Evolutionary conservation across 345 rosid genomes (phyloP).

Genomic region (Erodium maritimum): DNA sequence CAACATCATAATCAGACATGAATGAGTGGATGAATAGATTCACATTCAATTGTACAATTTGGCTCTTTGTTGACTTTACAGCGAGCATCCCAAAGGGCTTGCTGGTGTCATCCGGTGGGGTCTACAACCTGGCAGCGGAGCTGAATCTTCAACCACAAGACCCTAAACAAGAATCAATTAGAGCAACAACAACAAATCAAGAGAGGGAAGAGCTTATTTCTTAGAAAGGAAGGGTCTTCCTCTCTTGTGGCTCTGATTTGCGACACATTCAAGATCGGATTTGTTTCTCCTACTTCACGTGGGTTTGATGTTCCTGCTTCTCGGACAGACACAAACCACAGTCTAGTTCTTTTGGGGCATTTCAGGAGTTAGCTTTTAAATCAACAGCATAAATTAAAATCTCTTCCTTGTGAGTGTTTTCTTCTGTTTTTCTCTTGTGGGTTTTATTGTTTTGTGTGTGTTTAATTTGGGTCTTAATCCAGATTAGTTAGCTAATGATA

Average conservation of each 20-base stretch:
- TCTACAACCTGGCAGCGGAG: conserved; percentile 9
- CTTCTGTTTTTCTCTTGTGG: background rate
- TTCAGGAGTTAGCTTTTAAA: background rate
- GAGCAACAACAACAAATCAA: background rate
- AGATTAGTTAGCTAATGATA: background rate
- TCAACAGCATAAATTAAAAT: conserved; percentile 9
- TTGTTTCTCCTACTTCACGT: conserved; percentile 5
- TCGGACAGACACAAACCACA: conserved; percentile 8
- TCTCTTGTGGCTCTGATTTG: conserved; percentile 1
- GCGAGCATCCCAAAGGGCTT: conserved; percentile 21
- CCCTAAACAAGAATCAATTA: too few relatives aligned
- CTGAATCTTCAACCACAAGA: too few relatives aligned
- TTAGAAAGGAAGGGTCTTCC: background rate
- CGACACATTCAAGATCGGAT: conserved; percentile 6
- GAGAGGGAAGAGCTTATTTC: background rate
- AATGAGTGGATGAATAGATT: too few relatives aligned
- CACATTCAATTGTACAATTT: background rate
- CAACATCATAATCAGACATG: too few relatives aligned
- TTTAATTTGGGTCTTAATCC: conserved; percentile 3
- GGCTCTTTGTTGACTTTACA: conserved; percentile 23
- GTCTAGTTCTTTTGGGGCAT: background rate
- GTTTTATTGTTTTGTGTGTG: background rate
- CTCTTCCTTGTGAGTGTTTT: conserved; percentile 24
- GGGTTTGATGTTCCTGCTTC: conserved; percentile 15
- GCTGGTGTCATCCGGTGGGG: conserved; percentile 3